Evolutionary conservation across 805 yeast species (phyloP), one percentile per base, ranked within the genome.

Genomic region (Saturnispora silvae): DNA sequence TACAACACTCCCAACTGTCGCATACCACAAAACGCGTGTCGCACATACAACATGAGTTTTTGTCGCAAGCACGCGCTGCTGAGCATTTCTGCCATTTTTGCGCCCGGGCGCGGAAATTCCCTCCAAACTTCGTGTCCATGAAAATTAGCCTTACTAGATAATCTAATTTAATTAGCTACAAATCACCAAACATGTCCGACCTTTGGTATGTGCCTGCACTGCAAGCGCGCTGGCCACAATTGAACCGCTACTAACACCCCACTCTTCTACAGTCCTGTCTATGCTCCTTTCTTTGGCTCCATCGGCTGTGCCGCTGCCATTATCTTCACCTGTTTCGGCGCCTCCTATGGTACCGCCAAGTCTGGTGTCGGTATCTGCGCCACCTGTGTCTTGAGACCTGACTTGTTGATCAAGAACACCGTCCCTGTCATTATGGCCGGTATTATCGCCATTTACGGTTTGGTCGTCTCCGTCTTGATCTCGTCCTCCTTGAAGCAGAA

Each of bases 381-480:
- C 60, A 85, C 96, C 49, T 82, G 95, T 66, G 96, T 87, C 44
- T 70, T 89, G 61, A 84, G 96, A 79, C 98, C 98, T 50, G 98
- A 89, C 61, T 73, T 87, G 61, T 68, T 87, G 59, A 87, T 89
- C 53, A 85, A 78, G 68, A 83, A 83, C 68, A 80, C 87, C 54
- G 95, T 89, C 45, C 98, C 98, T 47, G 96, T 92, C 52, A 77
- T 89, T 68, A 89, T 89, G 96, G 96, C 97, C 48, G 98, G 98
- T 89, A 89, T 89, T 59, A 86, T 89, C 68, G 96, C 97, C 67
- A 87, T 89, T 68, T 89, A 89, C 63, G 98, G 98, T 42, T 70
- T 89, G 58, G 97, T 89, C 46, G 96, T 89, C 43, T 82, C 96
- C 19, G 98, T 89, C 47, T 75, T 89, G 60, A 89, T 89, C 46